Evolutionary conservation across 441 rosid genomes (phyloP).

Genomic region (Gossypium trilobum): DNA sequence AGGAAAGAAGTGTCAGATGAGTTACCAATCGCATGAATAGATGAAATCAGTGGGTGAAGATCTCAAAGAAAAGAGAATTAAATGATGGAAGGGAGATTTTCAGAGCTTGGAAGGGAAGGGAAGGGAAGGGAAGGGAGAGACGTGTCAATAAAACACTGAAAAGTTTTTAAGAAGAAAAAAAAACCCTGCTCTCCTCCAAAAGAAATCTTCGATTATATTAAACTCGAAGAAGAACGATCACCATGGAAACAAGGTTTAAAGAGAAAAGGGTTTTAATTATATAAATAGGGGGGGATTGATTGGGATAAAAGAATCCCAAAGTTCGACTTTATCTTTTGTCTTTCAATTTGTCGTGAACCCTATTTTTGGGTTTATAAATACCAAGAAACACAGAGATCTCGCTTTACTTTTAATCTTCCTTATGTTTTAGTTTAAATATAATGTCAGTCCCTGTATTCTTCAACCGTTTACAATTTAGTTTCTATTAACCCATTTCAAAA

Average conservation of each 20-base stretch:
- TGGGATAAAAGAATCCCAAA: neutral
- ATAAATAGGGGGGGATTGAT: neutral
- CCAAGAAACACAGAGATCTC: no score
- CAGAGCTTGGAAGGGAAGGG: neutral
- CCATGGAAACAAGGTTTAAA: neutral
- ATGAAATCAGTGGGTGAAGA: conserved; percentile 7
- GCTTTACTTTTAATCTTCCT: no score
- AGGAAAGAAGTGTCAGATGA: conserved; percentile 5
- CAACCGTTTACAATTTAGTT: no score
- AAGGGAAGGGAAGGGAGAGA: neutral
- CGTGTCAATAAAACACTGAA: conserved; percentile 20
- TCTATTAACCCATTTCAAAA: no score
- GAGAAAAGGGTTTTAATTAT: neutral
- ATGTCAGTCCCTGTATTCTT: no score
- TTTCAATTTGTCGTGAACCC: no score
- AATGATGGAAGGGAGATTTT: neutral
- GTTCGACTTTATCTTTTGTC: neutral
- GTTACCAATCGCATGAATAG: conserved; percentile 33
- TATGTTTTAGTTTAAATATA: no score
- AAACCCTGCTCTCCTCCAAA: neutral
- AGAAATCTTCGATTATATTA: neutral
- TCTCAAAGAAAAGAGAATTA: neutral
- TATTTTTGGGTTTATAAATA: no score
- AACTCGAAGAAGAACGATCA: neutral
- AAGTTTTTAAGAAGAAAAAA: neutral